Evolutionary conservation across 1,139 yeast species (phyloP), one percentile per base, ranked within the genome.

Genomic region (Zygoascus sp.): DNA sequence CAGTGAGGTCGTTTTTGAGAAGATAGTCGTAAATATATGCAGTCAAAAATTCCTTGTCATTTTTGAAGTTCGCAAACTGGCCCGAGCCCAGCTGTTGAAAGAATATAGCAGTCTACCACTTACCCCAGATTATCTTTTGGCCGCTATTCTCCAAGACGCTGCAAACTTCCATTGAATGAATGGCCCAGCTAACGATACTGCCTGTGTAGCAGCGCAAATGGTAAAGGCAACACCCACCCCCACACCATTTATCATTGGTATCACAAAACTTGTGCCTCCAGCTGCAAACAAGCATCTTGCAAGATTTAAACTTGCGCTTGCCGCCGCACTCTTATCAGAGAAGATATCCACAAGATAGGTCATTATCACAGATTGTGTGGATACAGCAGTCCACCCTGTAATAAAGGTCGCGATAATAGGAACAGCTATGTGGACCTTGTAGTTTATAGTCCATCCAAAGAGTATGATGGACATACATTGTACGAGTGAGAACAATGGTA

Each of bases 381-480:
- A 17, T 75, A 69, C 16, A 76, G 75, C 50, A 69, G 64, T 16
- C 86, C 74, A 63, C 15, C 83, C 72, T 0, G 76, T 34, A 21
- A 61, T 45, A 37, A 76, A 80, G n/a, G 79, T 67, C 44, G 74
- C 68, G 1, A 83, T 68, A 7, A 83, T 60, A 1, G 83, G 75
- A 0, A 76, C 75, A 0, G 80, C 76, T 17, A 81, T 61, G 38
- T 69, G 68, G 0, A 72, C 73, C 11, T 67, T 60, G 16, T 68
- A 57, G 30, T 75, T 68, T 5, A 84, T 52, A 46, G 82, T 73
- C 92, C 94, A 84, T 0, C 89, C 92, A 64, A 76, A 83, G 0
- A 76, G 63, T 1, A 78, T 50, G 2, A 74, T 62, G 0, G 77
- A 72, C 5, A 61, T 56, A 30, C 21, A 59, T 6, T 20, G 71